Conservation (phyloP, 805 yeast species). For the Sungouiella blattae region DNA sequence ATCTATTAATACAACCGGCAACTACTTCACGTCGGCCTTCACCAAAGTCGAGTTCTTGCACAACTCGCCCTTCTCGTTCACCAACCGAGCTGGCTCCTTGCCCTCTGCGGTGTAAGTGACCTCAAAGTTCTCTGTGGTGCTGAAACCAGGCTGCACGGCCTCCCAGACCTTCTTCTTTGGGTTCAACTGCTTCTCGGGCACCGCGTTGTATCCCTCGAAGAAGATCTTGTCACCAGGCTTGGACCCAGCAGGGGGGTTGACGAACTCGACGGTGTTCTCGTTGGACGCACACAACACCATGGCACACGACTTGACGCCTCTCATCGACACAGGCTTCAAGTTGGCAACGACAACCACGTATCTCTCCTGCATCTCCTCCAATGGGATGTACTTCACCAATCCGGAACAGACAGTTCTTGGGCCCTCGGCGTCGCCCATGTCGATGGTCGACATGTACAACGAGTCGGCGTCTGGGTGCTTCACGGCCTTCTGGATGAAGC, state of each 20-base stretch:
- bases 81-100: constrained; percentile 66
- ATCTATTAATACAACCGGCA: constrained; percentile 14
- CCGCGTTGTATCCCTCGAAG: constrained; percentile 86
- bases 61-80: constrained; percentile 73
- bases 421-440: constrained; percentile 93
- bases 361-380: constrained; percentile 96
- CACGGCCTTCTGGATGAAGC: constrained; percentile 92
- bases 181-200: constrained; percentile 87
- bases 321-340: constrained; percentile 96
- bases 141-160: constrained; percentile 84
- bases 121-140: constrained; percentile 71
- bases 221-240: constrained; percentile 95
- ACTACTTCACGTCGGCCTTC: constrained; percentile 74
- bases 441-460: constrained; percentile 91
- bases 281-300: constrained; percentile 96
- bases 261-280: constrained; percentile 75
- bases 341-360: constrained; percentile 89
- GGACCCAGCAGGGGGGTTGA: constrained; percentile 89
- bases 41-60: constrained; percentile 72
- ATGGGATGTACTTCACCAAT: constrained; percentile 78
- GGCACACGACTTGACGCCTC: constrained; percentile 92
- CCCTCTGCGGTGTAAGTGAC: constrained; percentile 83
- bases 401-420: constrained; percentile 99
- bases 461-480: constrained; percentile 98
- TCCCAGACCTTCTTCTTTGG: constrained; percentile 99